These are phyloP conservation scores for Colletotrichum incanum DNA, from an alignment of 2,329 filamentous ascomycete genomes.

Conservation along the genomic window DNA sequence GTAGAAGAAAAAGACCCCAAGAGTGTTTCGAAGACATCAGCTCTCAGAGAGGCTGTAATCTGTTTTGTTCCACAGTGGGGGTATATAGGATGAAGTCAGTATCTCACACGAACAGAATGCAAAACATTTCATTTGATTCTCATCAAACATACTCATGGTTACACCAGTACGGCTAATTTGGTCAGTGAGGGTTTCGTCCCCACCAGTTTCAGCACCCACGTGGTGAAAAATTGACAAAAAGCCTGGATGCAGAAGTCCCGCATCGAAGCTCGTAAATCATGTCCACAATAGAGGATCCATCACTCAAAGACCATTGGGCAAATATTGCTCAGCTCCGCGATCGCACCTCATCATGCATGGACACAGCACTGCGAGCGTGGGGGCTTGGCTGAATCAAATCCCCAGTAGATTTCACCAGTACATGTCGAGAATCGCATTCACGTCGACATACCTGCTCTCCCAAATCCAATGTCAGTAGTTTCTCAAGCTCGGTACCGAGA, in stretches of 20 bases:
- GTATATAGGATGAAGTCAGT: too few species aligned
- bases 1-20: neutral
- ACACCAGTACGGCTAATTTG: too few species aligned
- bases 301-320: neutral
- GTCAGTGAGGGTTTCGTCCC: too few species aligned
- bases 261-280: too few species aligned
- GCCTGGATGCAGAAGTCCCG: too few species aligned
- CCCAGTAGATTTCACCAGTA: neutral
- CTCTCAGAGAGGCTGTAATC: neutral
- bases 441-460: too few species aligned
- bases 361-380: neutral
- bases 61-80: too few species aligned
- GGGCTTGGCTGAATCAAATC: neutral
- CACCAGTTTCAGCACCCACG: too few species aligned
- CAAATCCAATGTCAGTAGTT: neutral
- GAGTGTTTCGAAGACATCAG: neutral
- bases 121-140: too few species aligned
- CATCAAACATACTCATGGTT: too few species aligned
- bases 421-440: too few species aligned
- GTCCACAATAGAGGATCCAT: neutral
- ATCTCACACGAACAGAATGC: too few species aligned
- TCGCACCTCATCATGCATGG: neutral
- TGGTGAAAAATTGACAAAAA: neutral
- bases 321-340: neutral
- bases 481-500: neutral